Conservation (phyloP, 2,329 filamentous ascomycete species). For the Fusarium sacchari region DNA sequence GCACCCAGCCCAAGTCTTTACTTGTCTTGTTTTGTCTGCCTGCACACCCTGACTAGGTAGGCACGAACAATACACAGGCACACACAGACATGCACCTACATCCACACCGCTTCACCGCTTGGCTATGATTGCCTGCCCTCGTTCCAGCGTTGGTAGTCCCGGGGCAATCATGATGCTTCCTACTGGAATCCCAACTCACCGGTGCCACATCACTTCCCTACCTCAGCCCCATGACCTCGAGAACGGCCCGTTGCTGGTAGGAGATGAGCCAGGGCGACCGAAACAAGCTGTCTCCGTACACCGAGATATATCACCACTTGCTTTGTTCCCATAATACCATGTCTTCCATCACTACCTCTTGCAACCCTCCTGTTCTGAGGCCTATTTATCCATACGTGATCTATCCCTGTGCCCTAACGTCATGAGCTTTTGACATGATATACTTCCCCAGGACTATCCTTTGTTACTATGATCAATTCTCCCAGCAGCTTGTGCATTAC, state of each 20-base stretch:
- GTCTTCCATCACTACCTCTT: constrained; percentile 23
- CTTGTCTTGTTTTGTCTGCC: constrained; percentile 25
- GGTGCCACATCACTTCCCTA: constrained; percentile 44
- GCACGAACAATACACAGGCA: constrained; percentile 36
- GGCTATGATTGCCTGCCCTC: constrained; percentile 30
- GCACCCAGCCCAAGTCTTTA: constrained; percentile 16
- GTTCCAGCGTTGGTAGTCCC: constrained; percentile 21
- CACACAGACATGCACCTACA: constrained; percentile 33
- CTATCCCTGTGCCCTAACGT: constrained; percentile 38
- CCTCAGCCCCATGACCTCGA: constrained; percentile 42
- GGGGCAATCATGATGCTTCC: constrained; percentile 37
- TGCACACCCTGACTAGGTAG: constrained; percentile 35
- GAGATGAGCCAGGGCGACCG: constrained; percentile 24
- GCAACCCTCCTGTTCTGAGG: constrained; percentile 18
- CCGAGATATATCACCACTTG: constrained; percentile 32
- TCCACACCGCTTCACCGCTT: constrained; percentile 43
- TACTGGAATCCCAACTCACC: constrained; percentile 38
- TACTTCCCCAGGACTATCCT: constrained; percentile 21
- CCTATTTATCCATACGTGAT: constrained; percentile 26
- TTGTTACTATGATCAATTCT: constrained; percentile 27
- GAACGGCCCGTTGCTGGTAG: constrained; percentile 32
- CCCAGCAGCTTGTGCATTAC: constrained; percentile 4
- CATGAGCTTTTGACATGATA: constrained; percentile 38
- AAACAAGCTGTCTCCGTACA: constrained; percentile 25
- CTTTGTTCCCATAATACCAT: constrained; percentile 29